Evolutionary conservation across 805 yeast genomes (phyloP).

Genomic region (Yarrowia osloensis): DNA sequence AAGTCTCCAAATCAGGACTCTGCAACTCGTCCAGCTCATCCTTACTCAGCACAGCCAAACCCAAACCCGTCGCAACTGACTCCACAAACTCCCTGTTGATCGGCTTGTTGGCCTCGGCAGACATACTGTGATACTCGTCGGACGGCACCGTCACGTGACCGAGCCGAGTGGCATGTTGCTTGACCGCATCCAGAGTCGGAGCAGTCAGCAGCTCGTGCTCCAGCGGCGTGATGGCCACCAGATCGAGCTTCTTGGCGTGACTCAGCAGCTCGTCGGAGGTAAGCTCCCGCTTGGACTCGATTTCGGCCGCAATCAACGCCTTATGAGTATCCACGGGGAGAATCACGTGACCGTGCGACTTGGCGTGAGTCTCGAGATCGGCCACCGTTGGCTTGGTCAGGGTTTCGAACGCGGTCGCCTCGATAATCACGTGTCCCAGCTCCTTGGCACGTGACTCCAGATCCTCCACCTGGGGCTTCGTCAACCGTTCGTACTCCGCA

Average conservation of each 20-base stretch:
- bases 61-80: conserved; percentile 38
- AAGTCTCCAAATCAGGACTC: conserved; percentile 32
- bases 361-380: not conserved
- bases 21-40: conserved; percentile 32
- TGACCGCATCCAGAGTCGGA: conserved; percentile 8
- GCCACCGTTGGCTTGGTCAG: conserved; percentile 2
- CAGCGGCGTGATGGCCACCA: not conserved
- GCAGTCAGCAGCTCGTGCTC: not conserved
- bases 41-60: conserved; percentile 34
- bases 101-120: conserved; percentile 37
- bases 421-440: conserved; percentile 22
- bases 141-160: conserved; percentile 37
- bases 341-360: conserved; percentile 29
- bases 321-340: conserved; percentile 33
- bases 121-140: conserved; percentile 36
- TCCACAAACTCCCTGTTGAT: conserved; percentile 35
- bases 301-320: not conserved
- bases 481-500: not conserved
- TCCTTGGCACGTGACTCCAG: not conserved
- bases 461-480: not conserved
- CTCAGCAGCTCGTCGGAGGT: conserved; percentile 19
- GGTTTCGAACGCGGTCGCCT: conserved; percentile 30
- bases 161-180: conserved; percentile 27
- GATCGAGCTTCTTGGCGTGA: conserved; percentile 6
- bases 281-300: not conserved